Base-by-base conservation (phyloP, 371 early-diverging fungal genomes). In the Rhizopus microsporus region DNA sequence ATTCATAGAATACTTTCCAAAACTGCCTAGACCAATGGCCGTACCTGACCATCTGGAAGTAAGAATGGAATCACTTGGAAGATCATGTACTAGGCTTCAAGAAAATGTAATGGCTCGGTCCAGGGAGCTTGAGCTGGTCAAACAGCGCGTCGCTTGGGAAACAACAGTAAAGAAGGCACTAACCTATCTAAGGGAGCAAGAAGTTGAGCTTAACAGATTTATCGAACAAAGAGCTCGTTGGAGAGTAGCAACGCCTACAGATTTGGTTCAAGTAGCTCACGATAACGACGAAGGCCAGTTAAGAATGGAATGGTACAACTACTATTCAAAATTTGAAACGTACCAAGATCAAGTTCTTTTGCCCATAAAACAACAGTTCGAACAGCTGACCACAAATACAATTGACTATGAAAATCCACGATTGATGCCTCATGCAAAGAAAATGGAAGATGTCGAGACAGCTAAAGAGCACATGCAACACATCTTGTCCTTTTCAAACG, bases 21-120 rank as follows among this genome's bases (percentile, higher is more conserved):
- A 63, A 47, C 48, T 80, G 7, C 60, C 73, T 7, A 59, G 67
- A 30, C 75, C 78, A 0, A 67, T 75, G 29, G 72, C 71, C 5
- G 71, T 61, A 0, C 78, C 78, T 0, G 78, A 78, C 64, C 72
- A 75, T 53, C 57, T 78, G 7, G 78, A 75, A 43, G 69, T 63
- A 3, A 58, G 65, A 32, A 78, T 78, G 78, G 74, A 72, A 17
- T 63, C 68, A 2, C 32, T 74, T 7, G 34, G 48, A 13, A 68
- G 68, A 39, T 44, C 62, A 0, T 42, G 54, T 1, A 50, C 40
- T 31, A 51, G 78, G 6, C 56, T 74, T 9, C 62, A 74, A 39
- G 79, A 79, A 23, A 63, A 54, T 17, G 45, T 75, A 10, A 46
- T 54, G 2, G 56, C 68, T 7, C 54, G 60, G 0, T 57, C 69